phyloP scores from a whole-genome alignment of 208 protist species.

The Perkinsela sp. region DNA sequence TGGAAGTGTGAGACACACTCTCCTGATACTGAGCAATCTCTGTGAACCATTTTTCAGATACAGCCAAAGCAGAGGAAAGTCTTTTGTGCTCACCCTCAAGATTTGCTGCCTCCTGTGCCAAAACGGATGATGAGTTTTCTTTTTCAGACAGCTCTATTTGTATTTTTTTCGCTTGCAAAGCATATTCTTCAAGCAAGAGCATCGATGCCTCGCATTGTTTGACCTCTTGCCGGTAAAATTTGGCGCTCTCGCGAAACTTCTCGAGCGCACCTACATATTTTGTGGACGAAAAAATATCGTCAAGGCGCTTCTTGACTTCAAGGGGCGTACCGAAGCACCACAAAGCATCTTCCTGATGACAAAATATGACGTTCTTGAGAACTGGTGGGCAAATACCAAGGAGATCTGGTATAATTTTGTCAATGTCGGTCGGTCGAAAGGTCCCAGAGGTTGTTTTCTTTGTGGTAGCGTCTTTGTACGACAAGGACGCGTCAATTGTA shows the following conservation, averaged over 20 bases:
- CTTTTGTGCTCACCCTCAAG: not conserved
- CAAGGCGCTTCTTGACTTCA: conserved; percentile 91
- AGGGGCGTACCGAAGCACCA: conserved; percentile 75
- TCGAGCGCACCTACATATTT: conserved; percentile 66
- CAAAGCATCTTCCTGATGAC: conserved; percentile 89
- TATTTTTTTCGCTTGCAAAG: conserved; percentile 1
- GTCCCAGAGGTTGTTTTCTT: conserved; percentile 43
- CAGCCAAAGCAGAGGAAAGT: not conserved
- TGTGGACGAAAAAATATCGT: conserved; percentile 91
- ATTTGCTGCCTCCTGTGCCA: not conserved
- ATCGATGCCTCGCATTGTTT: conserved; percentile 15
- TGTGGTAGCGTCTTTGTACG: conserved; percentile 50
- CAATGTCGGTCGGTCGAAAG: conserved; percentile 70
- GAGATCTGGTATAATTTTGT: conserved; percentile 76
- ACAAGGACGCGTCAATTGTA: conserved; percentile 71
- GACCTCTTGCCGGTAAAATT: conserved; percentile 36
- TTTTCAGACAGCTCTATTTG: conserved; percentile 3
- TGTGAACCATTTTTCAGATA: not conserved
- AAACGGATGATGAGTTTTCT: not conserved
- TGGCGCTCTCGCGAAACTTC: conserved; percentile 37
- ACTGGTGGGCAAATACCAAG: conserved; percentile 87
- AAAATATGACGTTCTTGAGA: conserved; percentile 90
- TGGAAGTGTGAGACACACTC: not conserved
- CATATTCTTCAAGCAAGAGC: conserved; percentile 4
- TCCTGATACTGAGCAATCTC: not conserved